Evolutionary conservation across 345 rosid genomes (phyloP).

Genomic region (Erodium maritimum): DNA sequence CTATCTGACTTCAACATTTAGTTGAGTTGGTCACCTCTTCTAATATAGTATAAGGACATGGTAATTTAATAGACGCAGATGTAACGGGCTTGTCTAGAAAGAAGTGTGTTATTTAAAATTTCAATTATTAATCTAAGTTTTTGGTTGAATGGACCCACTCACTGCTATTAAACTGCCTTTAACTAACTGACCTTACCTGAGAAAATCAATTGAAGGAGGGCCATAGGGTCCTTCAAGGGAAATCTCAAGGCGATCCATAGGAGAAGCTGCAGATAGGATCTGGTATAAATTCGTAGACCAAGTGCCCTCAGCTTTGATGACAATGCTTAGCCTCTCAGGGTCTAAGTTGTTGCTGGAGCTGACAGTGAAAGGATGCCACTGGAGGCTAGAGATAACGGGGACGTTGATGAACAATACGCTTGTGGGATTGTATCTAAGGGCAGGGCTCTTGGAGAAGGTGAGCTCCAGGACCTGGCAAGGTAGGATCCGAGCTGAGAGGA

Average conservation of each 20-base stretch:
- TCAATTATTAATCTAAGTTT: too few relatives aligned
- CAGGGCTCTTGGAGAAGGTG: slow-evolving; percentile 43
- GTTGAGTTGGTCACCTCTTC: too few relatives aligned
- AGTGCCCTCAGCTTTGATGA: slow-evolving; percentile 26
- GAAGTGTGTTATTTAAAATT: too few relatives aligned
- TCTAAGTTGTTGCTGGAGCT: slow-evolving; percentile 28
- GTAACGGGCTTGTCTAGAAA: too few relatives aligned
- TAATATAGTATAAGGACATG: too few relatives aligned
- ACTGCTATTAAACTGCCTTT: too few relatives aligned
- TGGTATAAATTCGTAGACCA: slow-evolving; percentile 39
- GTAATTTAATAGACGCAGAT: too few relatives aligned
- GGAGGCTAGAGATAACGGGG: slow-evolving; percentile 30
- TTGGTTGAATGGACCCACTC: too few relatives aligned
- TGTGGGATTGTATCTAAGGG: slow-evolving; percentile 19
- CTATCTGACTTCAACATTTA: neutral
- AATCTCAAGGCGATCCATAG: slow-evolving; percentile 34
- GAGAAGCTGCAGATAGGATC: slow-evolving; percentile 24
- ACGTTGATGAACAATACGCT: slow-evolving; percentile 30
- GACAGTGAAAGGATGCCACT: slow-evolving; percentile 37
- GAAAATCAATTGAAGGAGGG: slow-evolving; percentile 37
- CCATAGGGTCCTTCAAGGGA: slow-evolving; percentile 77
- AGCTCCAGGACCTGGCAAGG: slow-evolving; percentile 39
- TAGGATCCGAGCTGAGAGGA: slow-evolving; percentile 40
- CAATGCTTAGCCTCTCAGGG: slow-evolving; percentile 20
- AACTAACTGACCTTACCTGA: slow-evolving; percentile 17